Conservation (phyloP, 2,329 filamentous ascomycete species). For the Sclerotinia borealis region DNA sequence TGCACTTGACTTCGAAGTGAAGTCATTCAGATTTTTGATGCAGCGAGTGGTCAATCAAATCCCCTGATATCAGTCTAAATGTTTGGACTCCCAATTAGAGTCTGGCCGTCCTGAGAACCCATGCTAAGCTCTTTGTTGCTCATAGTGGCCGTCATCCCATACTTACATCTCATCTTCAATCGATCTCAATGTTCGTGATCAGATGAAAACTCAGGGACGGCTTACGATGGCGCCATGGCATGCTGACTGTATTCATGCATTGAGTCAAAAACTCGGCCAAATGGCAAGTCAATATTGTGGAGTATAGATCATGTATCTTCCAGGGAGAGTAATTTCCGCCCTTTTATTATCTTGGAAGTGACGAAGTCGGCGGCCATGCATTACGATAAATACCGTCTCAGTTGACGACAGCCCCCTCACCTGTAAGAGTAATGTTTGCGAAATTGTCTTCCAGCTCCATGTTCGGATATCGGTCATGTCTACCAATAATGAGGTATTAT, state of each 20-base stretch:
- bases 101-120: neutral
- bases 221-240: neutral
- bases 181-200: neutral
- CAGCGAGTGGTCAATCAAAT: neutral
- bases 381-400: neutral
- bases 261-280: neutral
- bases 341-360: neutral
- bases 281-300: neutral
- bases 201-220: neutral
- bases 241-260: neutral
- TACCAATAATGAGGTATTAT: neutral
- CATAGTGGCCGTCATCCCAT: neutral
- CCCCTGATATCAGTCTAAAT: neutral
- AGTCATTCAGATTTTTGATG: neutral
- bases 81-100: neutral
- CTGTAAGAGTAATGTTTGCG: neutral
- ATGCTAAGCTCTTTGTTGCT: neutral
- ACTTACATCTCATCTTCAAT: neutral
- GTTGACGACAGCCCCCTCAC: neutral
- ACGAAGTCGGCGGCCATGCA: no score
- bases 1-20: neutral
- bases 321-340: neutral
- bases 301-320: neutral
- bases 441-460: neutral
- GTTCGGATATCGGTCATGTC: neutral